Percentiles rank a stretch among this genome's conserved stretches.
Evolutionary conservation across 2,329 filamentous ascomycete genomes (phyloP).

Genomic region (Penicillium sp.): DNA sequence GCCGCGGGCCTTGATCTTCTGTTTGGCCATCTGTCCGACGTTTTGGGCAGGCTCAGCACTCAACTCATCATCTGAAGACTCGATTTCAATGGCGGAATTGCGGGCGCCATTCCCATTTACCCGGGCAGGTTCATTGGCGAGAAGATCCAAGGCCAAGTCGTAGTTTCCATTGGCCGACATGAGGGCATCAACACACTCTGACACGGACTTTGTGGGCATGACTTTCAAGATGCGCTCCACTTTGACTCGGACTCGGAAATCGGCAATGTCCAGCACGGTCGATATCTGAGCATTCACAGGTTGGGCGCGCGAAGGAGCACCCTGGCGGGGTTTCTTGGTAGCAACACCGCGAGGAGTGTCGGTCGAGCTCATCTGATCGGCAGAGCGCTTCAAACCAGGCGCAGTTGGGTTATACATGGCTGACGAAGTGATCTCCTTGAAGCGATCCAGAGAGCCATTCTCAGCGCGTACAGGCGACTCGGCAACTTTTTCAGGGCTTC

Average conservation of each 20-base stretch:
- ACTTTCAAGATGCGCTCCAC: constrained; percentile 57
- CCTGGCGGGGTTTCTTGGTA: constrained; percentile 48
- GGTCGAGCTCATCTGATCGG: constrained; percentile 50
- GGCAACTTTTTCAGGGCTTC: constrained; percentile 46
- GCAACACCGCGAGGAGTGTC: constrained; percentile 35
- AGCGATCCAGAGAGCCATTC: constrained; percentile 36
- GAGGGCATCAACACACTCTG: constrained; percentile 56
- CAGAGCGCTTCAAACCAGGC: constrained; percentile 42
- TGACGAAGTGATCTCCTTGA: constrained; percentile 50
- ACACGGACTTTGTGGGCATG: constrained; percentile 52
- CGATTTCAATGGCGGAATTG: constrained; percentile 38
- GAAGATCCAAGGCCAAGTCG: constrained; percentile 56
- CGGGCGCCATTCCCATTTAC: constrained; percentile 5
- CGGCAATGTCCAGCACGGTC: constrained; percentile 54
- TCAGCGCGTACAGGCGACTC: constrained; percentile 45
- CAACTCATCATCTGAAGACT: constrained; percentile 49
- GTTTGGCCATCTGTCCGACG: constrained; percentile 46
- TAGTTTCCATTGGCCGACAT: constrained; percentile 55
- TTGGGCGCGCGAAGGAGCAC: constrained; percentile 50
- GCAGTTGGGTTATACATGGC: constrained; percentile 47
- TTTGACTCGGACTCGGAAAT: constrained; percentile 54
- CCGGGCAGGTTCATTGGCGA: constrained; percentile 39
- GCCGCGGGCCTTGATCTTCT: constrained; percentile 58
- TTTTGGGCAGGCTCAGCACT: constrained; percentile 28
- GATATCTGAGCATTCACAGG: constrained; percentile 49